Conservation (phyloP, 306 rosid species). For the Quillaja saponaria region DNA sequence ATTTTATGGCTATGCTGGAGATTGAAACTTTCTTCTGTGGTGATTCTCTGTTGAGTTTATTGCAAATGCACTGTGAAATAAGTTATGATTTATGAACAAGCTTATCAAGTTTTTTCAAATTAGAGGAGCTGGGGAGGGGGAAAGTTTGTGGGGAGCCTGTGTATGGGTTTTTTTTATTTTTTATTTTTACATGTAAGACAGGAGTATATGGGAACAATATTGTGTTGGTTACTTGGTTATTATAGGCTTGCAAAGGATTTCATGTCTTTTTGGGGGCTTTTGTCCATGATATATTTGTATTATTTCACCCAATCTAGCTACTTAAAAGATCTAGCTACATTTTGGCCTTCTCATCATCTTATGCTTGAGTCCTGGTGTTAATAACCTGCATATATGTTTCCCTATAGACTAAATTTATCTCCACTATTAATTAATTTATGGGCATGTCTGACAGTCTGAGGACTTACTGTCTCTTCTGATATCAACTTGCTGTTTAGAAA, state of each 20-base stretch:
- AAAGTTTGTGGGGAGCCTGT: background rate
- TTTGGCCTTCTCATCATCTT: no score
- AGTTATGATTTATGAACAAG: no score
- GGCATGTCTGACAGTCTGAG: background rate
- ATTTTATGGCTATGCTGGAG: background rate
- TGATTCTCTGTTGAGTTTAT: no score
- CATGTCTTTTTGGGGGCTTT: conserved; percentile 9
- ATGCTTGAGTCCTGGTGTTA: conserved; percentile 13
- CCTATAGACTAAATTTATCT: conserved; percentile 1
- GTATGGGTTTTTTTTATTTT: background rate
- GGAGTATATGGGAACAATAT: no score
- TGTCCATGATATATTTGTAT: conserved; percentile 3
- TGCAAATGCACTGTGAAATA: no score
- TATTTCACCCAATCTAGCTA: background rate
- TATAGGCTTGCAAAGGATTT: no score
- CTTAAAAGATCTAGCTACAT: background rate
- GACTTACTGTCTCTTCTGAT: no score
- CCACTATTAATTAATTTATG: background rate
- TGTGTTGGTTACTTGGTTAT: no score
- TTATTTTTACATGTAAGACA: no score
- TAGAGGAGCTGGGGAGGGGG: background rate
- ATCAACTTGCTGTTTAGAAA: background rate
- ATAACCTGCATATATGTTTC: conserved; percentile 12
- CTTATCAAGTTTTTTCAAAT: no score
- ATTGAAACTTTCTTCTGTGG: background rate